Conservation (phyloP, 176 grass and related monocot species). For the Alloteropsis semialata region DNA sequence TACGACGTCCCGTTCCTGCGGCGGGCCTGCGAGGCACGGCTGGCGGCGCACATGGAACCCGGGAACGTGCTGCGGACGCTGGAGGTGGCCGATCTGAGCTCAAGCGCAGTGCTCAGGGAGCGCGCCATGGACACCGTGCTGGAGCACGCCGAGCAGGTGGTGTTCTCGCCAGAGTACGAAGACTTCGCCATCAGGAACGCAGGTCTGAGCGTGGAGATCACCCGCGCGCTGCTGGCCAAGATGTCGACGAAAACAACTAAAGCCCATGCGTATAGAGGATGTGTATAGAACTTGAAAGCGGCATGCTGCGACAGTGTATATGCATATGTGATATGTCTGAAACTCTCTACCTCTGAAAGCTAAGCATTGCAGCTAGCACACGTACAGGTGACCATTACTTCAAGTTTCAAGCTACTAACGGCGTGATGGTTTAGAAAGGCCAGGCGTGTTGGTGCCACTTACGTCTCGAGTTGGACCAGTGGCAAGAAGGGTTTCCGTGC, state of each 20-base stretch:
- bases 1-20: conserved; percentile 67
- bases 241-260: background rate
- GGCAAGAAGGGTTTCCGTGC: too few relatives aligned
- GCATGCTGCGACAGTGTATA: too few relatives aligned
- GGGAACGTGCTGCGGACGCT: conserved; percentile 58
- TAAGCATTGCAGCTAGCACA: too few relatives aligned
- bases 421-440: too few relatives aligned
- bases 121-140: conserved; percentile 54
- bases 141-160: conserved; percentile 53
- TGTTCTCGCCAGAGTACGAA: conserved; percentile 56
- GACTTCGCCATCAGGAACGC: conserved; percentile 60
- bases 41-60: conserved; percentile 31
- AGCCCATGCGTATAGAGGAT: too few relatives aligned
- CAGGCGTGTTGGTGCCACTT: too few relatives aligned
- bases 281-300: too few relatives aligned
- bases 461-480: too few relatives aligned
- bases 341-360: too few relatives aligned
- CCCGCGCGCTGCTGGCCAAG: conserved; percentile 48
- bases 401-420: too few relatives aligned
- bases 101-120: conserved; percentile 36
- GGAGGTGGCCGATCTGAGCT: conserved; percentile 63
- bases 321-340: too few relatives aligned
- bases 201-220: conserved; percentile 65
- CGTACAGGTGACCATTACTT: too few relatives aligned
- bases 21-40: conserved; percentile 44